These are phyloP conservation scores for Fusarium sp. DNA, from an alignment of 2,329 filamentous ascomycete genomes.

Conservation along the genomic window DNA sequence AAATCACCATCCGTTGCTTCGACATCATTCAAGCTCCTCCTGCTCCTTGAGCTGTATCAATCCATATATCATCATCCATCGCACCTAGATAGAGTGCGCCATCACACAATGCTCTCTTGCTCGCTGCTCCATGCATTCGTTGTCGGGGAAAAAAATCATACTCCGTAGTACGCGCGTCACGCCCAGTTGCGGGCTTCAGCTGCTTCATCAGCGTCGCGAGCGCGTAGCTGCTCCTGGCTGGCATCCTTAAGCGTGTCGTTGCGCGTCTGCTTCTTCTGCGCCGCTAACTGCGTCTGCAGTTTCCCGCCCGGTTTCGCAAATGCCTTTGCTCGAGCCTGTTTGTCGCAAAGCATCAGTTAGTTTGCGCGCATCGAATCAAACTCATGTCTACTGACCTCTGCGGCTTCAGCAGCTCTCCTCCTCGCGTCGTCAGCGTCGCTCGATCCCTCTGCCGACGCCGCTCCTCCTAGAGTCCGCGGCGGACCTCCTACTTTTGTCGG, in stretches of 20 bases:
- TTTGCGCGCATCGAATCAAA: not conserved
- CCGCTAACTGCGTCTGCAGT: constrained; percentile 72
- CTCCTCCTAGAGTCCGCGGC: constrained; percentile 70
- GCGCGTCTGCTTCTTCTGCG: constrained; percentile 77
- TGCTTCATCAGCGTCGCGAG: constrained; percentile 71
- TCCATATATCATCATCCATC: not conserved
- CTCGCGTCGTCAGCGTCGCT: constrained; percentile 65
- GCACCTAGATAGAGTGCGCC: not conserved
- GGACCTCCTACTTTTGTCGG: constrained; percentile 62
- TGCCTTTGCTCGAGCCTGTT: constrained; percentile 71
- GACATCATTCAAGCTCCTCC: not conserved
- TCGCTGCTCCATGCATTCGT: not conserved
- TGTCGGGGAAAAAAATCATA: not conserved
- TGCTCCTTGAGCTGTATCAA: not conserved
- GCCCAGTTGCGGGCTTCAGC: constrained; percentile 49
- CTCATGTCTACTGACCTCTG: constrained; percentile 69
- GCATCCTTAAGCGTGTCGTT: constrained; percentile 71
- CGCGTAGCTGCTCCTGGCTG: constrained; percentile 70
- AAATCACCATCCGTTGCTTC: not conserved
- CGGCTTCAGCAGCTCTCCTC: constrained; percentile 77
- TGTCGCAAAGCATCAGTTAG: not conserved
- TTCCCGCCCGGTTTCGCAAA: constrained; percentile 69
- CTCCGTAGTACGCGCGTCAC: constrained; percentile 26
- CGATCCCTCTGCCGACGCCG: constrained; percentile 43
- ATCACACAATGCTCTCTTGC: not conserved